phyloP scores from a whole-genome alignment of 768 basidiomycete genomes.

The Tulasnella sp. region DNA sequence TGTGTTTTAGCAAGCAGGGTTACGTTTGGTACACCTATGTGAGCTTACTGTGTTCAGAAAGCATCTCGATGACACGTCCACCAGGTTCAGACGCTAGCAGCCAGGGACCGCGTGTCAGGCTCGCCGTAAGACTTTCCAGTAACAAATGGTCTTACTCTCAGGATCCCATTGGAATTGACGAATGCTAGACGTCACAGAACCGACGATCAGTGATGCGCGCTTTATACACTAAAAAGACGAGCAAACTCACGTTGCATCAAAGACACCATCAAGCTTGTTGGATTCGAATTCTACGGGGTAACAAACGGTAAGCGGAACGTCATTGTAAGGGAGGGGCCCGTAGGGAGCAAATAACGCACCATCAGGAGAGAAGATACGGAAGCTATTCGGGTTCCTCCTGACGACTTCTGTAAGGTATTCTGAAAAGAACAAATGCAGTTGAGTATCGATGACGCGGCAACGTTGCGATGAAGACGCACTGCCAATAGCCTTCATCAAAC shows the following conservation, averaged over 20 bases:
- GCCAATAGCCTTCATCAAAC: constrained; percentile 70
- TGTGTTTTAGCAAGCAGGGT: background rate
- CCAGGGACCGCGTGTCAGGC: constrained; percentile 36
- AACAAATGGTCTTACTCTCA: constrained; percentile 24
- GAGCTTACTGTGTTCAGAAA: constrained; percentile 60
- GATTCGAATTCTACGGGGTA: constrained; percentile 54
- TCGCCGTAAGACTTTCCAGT: background rate
- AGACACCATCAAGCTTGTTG: constrained; percentile 79
- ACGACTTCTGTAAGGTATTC: constrained; percentile 35
- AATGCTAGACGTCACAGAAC: constrained; percentile 36
- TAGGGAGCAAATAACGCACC: constrained; percentile 7
- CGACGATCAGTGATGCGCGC: background rate
- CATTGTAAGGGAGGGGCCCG: background rate
- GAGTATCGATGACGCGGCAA: background rate
- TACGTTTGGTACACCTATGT: background rate
- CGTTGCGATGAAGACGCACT: constrained; percentile 7
- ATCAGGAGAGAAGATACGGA: constrained; percentile 89
- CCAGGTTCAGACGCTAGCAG: constrained; percentile 42
- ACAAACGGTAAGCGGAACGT: background rate
- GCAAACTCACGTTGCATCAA: constrained; percentile 37
- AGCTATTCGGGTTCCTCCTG: constrained; percentile 60
- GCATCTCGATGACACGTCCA: constrained; percentile 80
- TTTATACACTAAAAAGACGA: background rate
- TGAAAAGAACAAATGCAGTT: constrained; percentile 20
- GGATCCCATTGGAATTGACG: constrained; percentile 84